phyloP scores from a whole-genome alignment of 257 asterid genomes.

The Przewalskia tangutica region DNA sequence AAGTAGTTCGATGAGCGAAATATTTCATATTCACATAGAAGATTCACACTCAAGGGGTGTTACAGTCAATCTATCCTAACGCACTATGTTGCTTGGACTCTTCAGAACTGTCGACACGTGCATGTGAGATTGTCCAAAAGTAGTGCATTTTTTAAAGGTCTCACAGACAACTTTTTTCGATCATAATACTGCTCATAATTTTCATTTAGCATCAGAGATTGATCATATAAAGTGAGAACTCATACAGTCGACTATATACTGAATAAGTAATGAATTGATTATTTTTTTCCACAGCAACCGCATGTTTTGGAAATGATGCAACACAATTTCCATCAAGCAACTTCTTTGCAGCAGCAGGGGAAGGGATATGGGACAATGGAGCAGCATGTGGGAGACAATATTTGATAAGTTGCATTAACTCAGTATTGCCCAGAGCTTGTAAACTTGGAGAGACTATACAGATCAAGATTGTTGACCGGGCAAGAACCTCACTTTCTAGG shows the following conservation, averaged over 20 bases:
- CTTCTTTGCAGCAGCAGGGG: slow-evolving; percentile 73
- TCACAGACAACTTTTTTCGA: neutral
- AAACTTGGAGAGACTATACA: slow-evolving; percentile 30
- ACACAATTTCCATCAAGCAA: slow-evolving; percentile 62
- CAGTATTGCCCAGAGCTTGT: slow-evolving; percentile 33
- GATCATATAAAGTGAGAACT: neutral
- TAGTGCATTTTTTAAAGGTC: too few relatives aligned
- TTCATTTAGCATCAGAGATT: neutral
- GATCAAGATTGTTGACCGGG: slow-evolving; percentile 57
- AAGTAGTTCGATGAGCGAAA: neutral
- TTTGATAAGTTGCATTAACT: slow-evolving; percentile 59
- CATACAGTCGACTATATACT: neutral
- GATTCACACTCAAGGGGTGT: neutral
- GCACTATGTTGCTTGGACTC: too few relatives aligned
- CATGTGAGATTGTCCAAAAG: too few relatives aligned
- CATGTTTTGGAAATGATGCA: slow-evolving; percentile 43
- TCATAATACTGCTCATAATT: neutral
- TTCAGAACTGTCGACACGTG: too few relatives aligned
- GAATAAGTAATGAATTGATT: too few relatives aligned
- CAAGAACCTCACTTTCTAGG: slow-evolving; percentile 22
- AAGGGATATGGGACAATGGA: slow-evolving; percentile 73
- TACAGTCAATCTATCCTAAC: neutral
- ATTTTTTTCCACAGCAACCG: slow-evolving; percentile 32
- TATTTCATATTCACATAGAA: neutral
- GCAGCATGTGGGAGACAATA: slow-evolving; percentile 85